Conservation (phyloP, 116 monocot genomes). For the Phalaenopsis hybrid region DNA sequence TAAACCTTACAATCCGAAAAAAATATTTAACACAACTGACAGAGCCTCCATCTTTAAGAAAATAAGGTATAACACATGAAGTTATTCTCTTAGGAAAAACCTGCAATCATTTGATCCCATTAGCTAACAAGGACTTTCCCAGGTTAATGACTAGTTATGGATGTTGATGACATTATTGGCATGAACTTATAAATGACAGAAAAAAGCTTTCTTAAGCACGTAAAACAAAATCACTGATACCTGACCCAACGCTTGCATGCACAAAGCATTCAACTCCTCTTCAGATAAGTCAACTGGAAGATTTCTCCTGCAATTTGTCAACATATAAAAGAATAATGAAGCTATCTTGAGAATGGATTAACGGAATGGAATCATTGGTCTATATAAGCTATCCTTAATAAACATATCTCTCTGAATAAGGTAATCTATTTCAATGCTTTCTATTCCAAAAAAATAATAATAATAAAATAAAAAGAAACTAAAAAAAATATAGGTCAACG, state of each 20-base stretch:
- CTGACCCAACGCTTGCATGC: constrained; percentile 84
- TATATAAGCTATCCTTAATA: background rate
- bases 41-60: background rate
- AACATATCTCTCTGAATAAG: background rate
- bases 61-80: background rate
- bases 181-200: background rate
- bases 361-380: background rate
- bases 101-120: background rate
- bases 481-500: background rate
- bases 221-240: constrained; percentile 24
- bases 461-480: too few relatives aligned
- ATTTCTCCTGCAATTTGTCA: constrained; percentile 38
- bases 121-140: too few relatives aligned
- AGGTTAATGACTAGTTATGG: background rate
- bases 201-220: background rate
- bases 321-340: background rate
- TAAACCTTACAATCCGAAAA: background rate
- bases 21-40: background rate
- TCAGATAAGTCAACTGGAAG: constrained; percentile 80
- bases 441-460: background rate
- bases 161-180: background rate
- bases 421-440: background rate
- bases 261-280: constrained; percentile 57
- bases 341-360: background rate
- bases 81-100: background rate